These are phyloP conservation scores for Fusarium sp. DNA, from an alignment of 2,329 filamentous ascomycete species.

Conservation along the genomic window DNA sequence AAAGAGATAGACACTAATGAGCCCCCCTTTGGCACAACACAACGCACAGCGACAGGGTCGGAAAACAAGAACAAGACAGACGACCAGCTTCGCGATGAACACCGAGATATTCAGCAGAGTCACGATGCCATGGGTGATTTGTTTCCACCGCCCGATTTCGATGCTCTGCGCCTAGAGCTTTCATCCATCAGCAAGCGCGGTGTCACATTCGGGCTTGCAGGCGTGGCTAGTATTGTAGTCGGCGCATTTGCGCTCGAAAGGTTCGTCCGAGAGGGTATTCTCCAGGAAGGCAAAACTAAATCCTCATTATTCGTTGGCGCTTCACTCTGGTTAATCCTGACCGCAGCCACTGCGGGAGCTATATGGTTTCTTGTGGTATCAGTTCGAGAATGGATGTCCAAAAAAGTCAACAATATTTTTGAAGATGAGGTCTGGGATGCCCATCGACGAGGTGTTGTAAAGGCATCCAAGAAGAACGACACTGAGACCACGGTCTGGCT, in stretches of 20 bases:
- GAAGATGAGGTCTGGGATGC: constrained; percentile 76
- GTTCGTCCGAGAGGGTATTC: constrained; percentile 19
- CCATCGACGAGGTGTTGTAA: constrained; percentile 60
- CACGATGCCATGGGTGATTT: constrained; percentile 53
- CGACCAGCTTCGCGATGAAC: constrained; percentile 49
- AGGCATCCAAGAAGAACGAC: constrained; percentile 51
- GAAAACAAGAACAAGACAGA: constrained; percentile 51
- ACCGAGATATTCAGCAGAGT: constrained; percentile 46
- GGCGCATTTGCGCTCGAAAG: constrained; percentile 38
- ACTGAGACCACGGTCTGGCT: constrained; percentile 76
- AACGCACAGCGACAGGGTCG: constrained; percentile 50
- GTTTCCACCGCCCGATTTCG: constrained; percentile 60
- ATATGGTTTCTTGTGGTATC: constrained; percentile 52
- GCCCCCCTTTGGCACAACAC: constrained; percentile 47
- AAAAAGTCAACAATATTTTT: constrained; percentile 68
- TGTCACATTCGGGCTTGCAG: constrained; percentile 48
- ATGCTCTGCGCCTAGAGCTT: constrained; percentile 48
- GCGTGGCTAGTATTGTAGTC: constrained; percentile 46
- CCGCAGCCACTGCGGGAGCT: constrained; percentile 36
- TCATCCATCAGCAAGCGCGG: constrained; percentile 44
- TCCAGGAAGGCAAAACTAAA: constrained; percentile 2
- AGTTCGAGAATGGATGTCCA: constrained; percentile 67
- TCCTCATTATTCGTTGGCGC: constrained; percentile 34
- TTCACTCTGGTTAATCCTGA: constrained; percentile 40
- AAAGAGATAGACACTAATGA: constrained; percentile 45